Percentiles rank a stretch among this genome's conserved stretches.
Conservation (phyloP, 1,284 basidiomycete species). For the Leccinum fallax region DNA sequence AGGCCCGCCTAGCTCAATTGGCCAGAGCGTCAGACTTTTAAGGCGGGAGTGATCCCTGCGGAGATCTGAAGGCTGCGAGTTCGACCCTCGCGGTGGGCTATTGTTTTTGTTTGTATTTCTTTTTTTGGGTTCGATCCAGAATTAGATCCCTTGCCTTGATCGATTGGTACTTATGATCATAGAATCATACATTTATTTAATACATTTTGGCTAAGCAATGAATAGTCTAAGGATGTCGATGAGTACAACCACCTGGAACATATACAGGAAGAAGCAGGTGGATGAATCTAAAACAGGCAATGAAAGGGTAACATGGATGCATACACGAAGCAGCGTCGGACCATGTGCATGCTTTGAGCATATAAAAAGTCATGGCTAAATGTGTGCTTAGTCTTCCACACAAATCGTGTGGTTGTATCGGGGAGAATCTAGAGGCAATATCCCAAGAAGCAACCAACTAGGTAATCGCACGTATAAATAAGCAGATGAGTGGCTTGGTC, state of each 20-base stretch:
- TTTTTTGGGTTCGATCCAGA: background rate
- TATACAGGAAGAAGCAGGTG: slow-evolving; percentile 18
- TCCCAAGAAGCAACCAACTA: slow-evolving; percentile 34
- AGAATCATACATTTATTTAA: slow-evolving; percentile 9
- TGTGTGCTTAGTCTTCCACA: slow-evolving; percentile 22
- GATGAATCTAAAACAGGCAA: slow-evolving; percentile 11
- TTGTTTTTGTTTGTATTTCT: background rate
- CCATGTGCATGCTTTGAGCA: slow-evolving; percentile 12
- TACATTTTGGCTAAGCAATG: slow-evolving; percentile 18
- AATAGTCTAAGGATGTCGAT: slow-evolving; percentile 28
- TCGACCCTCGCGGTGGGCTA: slow-evolving; percentile 92
- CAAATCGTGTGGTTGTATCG: slow-evolving; percentile 23
- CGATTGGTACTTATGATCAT: background rate
- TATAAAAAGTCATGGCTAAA: slow-evolving; percentile 19
- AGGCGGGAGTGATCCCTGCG: slow-evolving; percentile 61
- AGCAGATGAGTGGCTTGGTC: slow-evolving; percentile 17
- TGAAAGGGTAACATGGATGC: slow-evolving; percentile 19
- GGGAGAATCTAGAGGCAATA: slow-evolving; percentile 31
- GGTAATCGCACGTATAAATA: slow-evolving; percentile 34
- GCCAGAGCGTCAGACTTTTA: slow-evolving; percentile 63
- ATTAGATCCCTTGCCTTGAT: background rate
- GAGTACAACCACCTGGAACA: slow-evolving; percentile 17
- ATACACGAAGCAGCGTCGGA: slow-evolving; percentile 5
- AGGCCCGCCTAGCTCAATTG: slow-evolving; percentile 59
- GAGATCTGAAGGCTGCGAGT: slow-evolving; percentile 86